Percentiles rank a stretch among this genome's conserved stretches.
phyloP scores from a whole-genome alignment of 371 early-diverging fungal species.

The Actinomucor elegans region DNA sequence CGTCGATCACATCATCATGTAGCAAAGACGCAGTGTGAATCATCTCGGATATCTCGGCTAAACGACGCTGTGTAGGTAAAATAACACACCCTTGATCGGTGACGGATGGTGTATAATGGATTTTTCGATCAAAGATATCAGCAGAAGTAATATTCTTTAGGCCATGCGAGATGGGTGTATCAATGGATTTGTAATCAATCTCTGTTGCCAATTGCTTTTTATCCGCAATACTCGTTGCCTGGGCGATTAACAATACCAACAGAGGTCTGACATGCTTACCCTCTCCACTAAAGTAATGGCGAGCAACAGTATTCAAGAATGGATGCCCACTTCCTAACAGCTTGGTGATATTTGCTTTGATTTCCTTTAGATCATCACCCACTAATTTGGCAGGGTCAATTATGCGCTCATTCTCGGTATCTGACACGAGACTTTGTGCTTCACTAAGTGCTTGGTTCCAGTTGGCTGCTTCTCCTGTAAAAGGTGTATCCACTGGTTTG shows the following conservation, averaged over 20 bases:
- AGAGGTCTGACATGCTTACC: conserved; percentile 95
- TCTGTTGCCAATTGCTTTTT: conserved; percentile 18
- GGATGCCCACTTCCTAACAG: conserved; percentile 87
- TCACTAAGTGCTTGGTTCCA: conserved; percentile 59
- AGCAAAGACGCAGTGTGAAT: conserved; percentile 95
- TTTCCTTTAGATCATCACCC: conserved; percentile 75
- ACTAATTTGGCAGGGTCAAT: conserved; percentile 66
- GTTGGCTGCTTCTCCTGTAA: conserved; percentile 39
- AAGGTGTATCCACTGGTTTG: conserved; percentile 20
- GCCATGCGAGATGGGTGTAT: conserved; percentile 48
- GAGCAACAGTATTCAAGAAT: conserved; percentile 81
- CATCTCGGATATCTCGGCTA: conserved; percentile 96
- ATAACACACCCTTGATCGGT: conserved; percentile 61
- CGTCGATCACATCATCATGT: conserved; percentile 95
- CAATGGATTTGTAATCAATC: conserved; percentile 40
- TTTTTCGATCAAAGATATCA: conserved; percentile 31
- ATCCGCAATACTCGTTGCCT: conserved; percentile 66
- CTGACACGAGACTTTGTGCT: conserved; percentile 47
- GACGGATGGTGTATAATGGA: conserved; percentile 49
- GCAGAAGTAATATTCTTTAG: conserved; percentile 39
- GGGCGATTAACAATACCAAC: conserved; percentile 85
- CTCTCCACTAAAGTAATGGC: conserved; percentile 86
- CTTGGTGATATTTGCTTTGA: conserved; percentile 84
- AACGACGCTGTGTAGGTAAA: conserved; percentile 86
- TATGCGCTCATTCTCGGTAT: conserved; percentile 33